Percentiles rank a stretch among this genome's conserved stretches.
phyloP scores from a whole-genome alignment of 768 basidiomycete genomes.

The Rhizopogon vulgaris region DNA sequence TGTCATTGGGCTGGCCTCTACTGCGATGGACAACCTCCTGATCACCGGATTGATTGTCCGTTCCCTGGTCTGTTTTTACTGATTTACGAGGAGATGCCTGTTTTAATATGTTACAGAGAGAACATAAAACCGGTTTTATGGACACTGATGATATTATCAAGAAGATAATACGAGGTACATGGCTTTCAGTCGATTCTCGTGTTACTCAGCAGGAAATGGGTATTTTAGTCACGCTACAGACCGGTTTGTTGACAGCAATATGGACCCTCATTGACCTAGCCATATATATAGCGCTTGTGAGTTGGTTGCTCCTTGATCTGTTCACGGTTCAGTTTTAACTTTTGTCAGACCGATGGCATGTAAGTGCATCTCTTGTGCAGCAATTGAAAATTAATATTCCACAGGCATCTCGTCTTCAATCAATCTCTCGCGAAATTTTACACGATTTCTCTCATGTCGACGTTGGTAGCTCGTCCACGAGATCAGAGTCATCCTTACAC shows the following conservation, averaged over 20 bases:
- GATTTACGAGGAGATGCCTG: not conserved
- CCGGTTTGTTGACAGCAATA: slow-evolving; percentile 32
- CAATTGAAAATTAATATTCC: not conserved
- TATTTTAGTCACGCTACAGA: slow-evolving; percentile 33
- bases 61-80: slow-evolving; percentile 31
- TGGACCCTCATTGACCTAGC: slow-evolving; percentile 28
- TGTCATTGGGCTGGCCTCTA: slow-evolving; percentile 38
- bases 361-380: not conserved
- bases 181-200: not conserved
- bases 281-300: slow-evolving; percentile 18
- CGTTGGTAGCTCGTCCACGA: slow-evolving; percentile 24
- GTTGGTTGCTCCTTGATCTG: not conserved
- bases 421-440: slow-evolving; percentile 29
- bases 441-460: slow-evolving; percentile 30
- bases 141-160: slow-evolving; percentile 33
- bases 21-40: slow-evolving; percentile 39
- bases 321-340: slow-evolving; percentile 4
- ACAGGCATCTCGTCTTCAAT: slow-evolving; percentile 25
- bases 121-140: slow-evolving; percentile 28
- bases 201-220: not conserved
- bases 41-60: slow-evolving; percentile 39
- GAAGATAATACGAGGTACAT: slow-evolving; percentile 28
- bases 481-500: slow-evolving; percentile 2
- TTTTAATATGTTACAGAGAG: slow-evolving; percentile 21
- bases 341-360: slow-evolving; percentile 16